Evolutionary conservation across 148 eudicot genomes (phyloP), one percentile per base, ranked within the genome.

Genomic region (Diospyros lotus): DNA sequence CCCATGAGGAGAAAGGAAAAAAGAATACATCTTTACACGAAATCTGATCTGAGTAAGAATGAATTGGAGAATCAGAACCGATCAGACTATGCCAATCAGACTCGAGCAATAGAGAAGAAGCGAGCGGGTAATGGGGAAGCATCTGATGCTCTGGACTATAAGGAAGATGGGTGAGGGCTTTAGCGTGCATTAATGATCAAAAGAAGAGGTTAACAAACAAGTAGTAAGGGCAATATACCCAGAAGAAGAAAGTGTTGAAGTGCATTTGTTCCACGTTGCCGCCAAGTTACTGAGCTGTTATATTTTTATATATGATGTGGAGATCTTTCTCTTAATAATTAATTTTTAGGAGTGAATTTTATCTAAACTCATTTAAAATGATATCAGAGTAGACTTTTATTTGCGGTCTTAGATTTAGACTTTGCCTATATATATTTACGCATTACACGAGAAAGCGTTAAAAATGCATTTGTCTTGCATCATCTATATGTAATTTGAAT

Each of bases 1-100:
- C 72, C 76, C 75, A 79, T 71, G 83, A 73, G 72, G 58, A 77
- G 79, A 84, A 80, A 78, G 82, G 5, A 55, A 80, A 79, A 79
- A 76, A 80, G 61, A 80, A 76, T 83, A 83, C 79, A 87, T 88
- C 88, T 87, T 88, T 82, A 84, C 82, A 85, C 84, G 50, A 39
- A 73, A 76, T 70, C 79, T 79, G 90, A 87, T 88, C 93, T 84
- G 76, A 68, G 53, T 15, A 72, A 69, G 73, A 42, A 67, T 54
- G 79, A 83, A 83, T 76, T 78, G 66, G 78, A 72, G 59, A 68
- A 77, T 70, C 56, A 75, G 66, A 83, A 44, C 76, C 73, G 72
- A 50, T 74, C 64, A 73, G 74, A 74, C 76, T 68, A 87, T 72
- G 45, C 77, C 84, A 85, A 90, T 89, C 89, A 83, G 73, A 82